These are phyloP conservation scores for Apocynum venetum DNA, from an alignment of 257 asterid genomes.

Conservation along the genomic window DNA sequence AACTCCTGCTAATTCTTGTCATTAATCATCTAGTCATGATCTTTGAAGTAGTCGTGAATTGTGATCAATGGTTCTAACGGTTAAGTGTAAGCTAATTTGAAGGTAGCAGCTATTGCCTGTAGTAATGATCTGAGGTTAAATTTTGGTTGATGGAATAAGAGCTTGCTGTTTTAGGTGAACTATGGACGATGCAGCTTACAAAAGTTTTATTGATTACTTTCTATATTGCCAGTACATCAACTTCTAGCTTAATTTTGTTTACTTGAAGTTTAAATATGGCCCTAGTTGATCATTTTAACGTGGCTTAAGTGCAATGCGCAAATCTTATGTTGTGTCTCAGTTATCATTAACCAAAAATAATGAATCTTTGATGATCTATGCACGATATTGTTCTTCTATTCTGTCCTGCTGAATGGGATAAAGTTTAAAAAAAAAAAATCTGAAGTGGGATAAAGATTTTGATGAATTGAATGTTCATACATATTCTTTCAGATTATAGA, in stretches of 20 bases:
- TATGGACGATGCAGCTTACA: neutral
- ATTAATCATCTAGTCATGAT: neutral
- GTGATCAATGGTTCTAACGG: neutral
- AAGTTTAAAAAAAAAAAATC: too few relatives aligned
- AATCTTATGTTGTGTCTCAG: neutral
- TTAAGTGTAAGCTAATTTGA: neutral
- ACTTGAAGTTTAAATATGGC: neutral
- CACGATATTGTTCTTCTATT: neutral
- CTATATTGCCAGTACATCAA: neutral
- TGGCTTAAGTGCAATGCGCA: neutral
- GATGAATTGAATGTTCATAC: constrained; percentile 6
- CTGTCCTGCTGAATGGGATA: neutral
- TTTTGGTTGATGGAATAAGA: neutral
- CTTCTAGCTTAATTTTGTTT: neutral
- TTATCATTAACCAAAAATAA: neutral
- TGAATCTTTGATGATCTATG: neutral
- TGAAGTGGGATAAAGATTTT: neutral
- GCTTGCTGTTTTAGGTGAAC: neutral
- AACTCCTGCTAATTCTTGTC: constrained; percentile 8
- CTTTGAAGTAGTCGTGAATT: neutral
- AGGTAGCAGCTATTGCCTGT: neutral
- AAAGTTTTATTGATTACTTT: neutral
- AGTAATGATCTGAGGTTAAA: neutral
- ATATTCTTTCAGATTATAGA: constrained; percentile 59
- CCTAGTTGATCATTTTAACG: neutral